Conservation (phyloP, 768 basidiomycete species). For the Naganishia randhawae region DNA sequence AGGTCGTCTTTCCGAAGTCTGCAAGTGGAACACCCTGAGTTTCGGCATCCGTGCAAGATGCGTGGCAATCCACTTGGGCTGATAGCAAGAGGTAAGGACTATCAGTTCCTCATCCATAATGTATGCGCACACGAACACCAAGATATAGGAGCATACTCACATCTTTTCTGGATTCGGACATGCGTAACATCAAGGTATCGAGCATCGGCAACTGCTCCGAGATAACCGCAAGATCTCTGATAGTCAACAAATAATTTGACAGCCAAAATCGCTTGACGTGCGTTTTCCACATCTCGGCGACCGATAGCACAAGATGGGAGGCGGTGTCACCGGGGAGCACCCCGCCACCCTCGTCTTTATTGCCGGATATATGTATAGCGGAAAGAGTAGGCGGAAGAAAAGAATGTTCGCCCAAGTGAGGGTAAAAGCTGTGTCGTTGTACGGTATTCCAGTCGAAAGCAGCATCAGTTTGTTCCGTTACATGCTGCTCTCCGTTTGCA, state of each 20-base stretch:
- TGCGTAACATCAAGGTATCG: constrained; percentile 24
- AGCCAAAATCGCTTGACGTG: constrained; percentile 23
- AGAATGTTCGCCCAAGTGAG: constrained; percentile 1
- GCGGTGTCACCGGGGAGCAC: constrained; percentile 8
- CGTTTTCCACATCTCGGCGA: not conserved
- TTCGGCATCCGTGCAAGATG: constrained; percentile 12
- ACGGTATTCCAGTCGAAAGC: constrained; percentile 4
- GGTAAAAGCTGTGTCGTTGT: constrained; percentile 5
- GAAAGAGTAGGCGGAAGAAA: constrained; percentile 11
- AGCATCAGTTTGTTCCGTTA: not conserved
- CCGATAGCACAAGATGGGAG: constrained; percentile 2
- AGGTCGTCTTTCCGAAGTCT: constrained; percentile 21
- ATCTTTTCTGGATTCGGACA: constrained; percentile 17
- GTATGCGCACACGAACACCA: not conserved
- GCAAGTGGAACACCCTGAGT: constrained; percentile 24
- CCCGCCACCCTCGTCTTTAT: not conserved
- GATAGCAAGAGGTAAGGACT: not conserved
- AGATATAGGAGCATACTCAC: not conserved
- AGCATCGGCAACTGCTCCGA: constrained; percentile 13
- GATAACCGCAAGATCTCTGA: constrained; percentile 15
- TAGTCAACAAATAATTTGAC: constrained; percentile 14
- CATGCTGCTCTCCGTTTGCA: not conserved
- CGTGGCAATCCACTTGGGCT: constrained; percentile 11
- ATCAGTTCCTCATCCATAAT: not conserved
- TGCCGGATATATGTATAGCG: constrained; percentile 10